Evolutionary conservation across 768 basidiomycete genomes (phyloP).

Genomic region (Boletus insuetus): DNA sequence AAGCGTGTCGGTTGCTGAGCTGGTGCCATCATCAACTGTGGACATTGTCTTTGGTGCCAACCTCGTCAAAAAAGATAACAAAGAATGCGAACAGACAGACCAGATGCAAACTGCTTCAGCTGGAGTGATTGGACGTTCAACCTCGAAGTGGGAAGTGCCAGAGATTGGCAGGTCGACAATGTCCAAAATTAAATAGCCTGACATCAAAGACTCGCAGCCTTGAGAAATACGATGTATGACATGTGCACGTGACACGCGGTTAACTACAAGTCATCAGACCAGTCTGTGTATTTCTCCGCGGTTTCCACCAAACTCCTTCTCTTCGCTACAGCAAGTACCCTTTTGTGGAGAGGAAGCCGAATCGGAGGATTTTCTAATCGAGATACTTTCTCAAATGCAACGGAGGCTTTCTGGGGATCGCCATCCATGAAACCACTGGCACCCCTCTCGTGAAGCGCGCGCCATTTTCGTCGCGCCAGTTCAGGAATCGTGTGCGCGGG

Average conservation of each 20-base stretch:
- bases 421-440: background rate
- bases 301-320: background rate
- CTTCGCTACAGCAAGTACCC: too few relatives aligned
- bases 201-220: too few relatives aligned
- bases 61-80: background rate
- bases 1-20: conserved; percentile 45
- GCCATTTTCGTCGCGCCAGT: conserved; percentile 9
- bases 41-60: conserved; percentile 17
- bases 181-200: background rate
- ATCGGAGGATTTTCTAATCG: too few relatives aligned
- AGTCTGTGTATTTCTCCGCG: too few relatives aligned
- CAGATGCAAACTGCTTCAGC: background rate
- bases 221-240: background rate
- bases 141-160: background rate
- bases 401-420: too few relatives aligned
- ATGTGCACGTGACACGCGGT: background rate
- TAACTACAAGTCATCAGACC: background rate
- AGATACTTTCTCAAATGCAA: conserved; percentile 19
- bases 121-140: background rate
- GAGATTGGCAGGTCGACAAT: background rate
- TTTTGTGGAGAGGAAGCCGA: too few relatives aligned
- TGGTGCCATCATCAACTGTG: conserved; percentile 10
- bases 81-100: background rate
- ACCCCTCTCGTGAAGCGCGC: background rate
- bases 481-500: conserved; percentile 17